phyloP scores from a whole-genome alignment of 2,329 filamentous ascomycete species.

The Hirsutella thompsonii region DNA sequence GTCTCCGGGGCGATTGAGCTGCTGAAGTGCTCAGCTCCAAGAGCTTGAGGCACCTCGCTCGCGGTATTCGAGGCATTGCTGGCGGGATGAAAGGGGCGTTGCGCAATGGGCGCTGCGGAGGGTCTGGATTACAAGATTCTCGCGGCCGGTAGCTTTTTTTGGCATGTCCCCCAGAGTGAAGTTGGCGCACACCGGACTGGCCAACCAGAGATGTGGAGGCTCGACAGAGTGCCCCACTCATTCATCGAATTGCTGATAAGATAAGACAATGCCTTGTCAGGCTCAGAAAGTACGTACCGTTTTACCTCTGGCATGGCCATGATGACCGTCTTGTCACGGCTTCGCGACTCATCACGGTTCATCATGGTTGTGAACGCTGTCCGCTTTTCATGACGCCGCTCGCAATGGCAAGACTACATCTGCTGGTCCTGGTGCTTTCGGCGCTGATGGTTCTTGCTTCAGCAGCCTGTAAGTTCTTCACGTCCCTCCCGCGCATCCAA shows the following conservation, averaged over 20 bases:
- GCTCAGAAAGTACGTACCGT: too few relatives aligned
- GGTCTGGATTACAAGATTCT: background rate
- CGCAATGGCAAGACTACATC: constrained; percentile 26
- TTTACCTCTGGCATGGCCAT: background rate
- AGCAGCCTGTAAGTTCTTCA: constrained; percentile 27
- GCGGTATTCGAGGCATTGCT: constrained; percentile 30
- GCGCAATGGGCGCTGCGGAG: background rate
- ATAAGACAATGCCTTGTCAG: too few relatives aligned
- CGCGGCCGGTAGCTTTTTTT: constrained; percentile 7
- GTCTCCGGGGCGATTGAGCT: constrained; percentile 10
- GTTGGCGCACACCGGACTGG: too few relatives aligned
- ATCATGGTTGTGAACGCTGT: background rate
- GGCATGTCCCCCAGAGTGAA: too few relatives aligned
- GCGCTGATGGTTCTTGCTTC: constrained; percentile 20
- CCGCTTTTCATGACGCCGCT: background rate
- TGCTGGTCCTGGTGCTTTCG: constrained; percentile 23
- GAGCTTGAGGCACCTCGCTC: constrained; percentile 20
- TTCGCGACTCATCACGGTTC: background rate
- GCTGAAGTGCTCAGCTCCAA: constrained; percentile 13
- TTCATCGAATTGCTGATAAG: too few relatives aligned
- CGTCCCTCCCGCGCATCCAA: background rate
- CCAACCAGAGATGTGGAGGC: too few relatives aligned
- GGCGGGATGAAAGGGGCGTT: too few relatives aligned
- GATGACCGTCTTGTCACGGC: background rate
- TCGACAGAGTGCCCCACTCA: too few relatives aligned